Evolutionary conservation across 345 rosid species (phyloP).

Genomic region (Alliaria petiolata): DNA sequence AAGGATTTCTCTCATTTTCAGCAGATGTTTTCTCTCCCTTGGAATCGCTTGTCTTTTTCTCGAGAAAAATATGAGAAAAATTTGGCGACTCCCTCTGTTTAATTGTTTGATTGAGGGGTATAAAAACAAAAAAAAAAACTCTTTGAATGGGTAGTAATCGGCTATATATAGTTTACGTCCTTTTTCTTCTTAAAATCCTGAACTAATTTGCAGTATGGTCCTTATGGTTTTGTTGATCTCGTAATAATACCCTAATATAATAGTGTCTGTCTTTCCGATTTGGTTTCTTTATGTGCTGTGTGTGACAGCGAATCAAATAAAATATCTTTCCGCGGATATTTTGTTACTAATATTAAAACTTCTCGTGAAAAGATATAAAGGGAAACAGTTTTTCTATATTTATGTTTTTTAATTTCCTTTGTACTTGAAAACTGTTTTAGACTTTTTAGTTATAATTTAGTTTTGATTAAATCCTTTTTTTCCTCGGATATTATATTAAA

Average conservation of each 20-base stretch:
- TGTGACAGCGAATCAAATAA: conserved; percentile 21
- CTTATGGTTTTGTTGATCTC: not conserved
- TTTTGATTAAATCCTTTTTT: not conserved
- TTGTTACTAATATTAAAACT: conserved; percentile 3
- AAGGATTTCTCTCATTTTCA: conserved; percentile 27
- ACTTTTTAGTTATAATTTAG: not conserved
- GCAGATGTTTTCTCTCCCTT: not conserved
- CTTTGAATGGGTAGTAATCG: conserved; percentile 11
- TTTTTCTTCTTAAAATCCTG: not conserved
- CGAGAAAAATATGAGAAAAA: conserved; percentile 21
- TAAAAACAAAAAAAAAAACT: conserved; percentile 23
- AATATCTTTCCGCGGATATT: conserved; percentile 24
- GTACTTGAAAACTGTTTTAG: not conserved
- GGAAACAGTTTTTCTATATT: not conserved
- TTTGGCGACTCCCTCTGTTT: conserved; percentile 15
- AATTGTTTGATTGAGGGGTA: conserved; percentile 23
- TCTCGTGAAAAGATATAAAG: conserved; percentile 17
- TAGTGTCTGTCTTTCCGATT: not conserved
- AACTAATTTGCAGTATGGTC: not conserved
- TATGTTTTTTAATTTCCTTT: too few species aligned
- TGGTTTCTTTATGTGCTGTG: conserved; percentile 24
- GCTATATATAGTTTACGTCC: conserved; percentile 34
- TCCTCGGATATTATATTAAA: conserved; percentile 6
- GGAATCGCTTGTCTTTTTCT: conserved; percentile 19
- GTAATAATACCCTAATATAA: not conserved